Base-by-base conservation (phyloP, 768 basidiomycete species). In the Mycena amicta region DNA sequence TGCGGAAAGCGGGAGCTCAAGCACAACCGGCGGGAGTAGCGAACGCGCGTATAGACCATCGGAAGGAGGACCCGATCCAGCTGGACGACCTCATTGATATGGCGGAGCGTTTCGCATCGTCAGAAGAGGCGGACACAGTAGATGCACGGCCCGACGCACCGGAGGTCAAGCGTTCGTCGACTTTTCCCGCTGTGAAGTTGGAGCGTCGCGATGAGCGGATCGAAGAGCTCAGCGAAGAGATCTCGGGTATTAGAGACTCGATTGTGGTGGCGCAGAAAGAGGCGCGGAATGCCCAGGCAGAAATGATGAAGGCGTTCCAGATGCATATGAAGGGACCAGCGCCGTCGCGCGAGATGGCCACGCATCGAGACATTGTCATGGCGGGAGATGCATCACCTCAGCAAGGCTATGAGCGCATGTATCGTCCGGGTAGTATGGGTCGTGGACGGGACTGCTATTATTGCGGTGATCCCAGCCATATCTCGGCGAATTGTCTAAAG, bases 1-100 rank as follows among this genome's bases (percentile, higher is more conserved):
- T 60, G 18, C 52, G 27, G 3, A 22, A 26, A 28, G 27, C 26
- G 6, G 20, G 13, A 6, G 47, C 13, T 4, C 43, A 29, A 3
- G 22, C 31, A 20, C 51, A 23, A 4, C 23, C 47, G 23, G 29
- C 23, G 2, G 11, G 18, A 37, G 27, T 31, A 13, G 59, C 18
- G 1, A 28, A 12, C 6, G 52, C 33, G 27, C 5, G 15, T 27
- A 40, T 20, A n/a, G 53, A 60, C 22, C 52, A 47, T 18, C 13
- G 59, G 0, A 60, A 55, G 25, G 59, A 60, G 23, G 54, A 60
- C 23, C 59, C 59, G 0, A 60, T 60, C 16, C 29, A 51, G 2
- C 25, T 60, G 2, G 49, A 55, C 12, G 59, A 60, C 18, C 23
- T 60, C 5, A 55, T 60, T 26, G 51, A 55, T 18, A 60, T 60